phyloP scores from a whole-genome alignment of 768 basidiomycete genomes.

The Collybia sp. region DNA sequence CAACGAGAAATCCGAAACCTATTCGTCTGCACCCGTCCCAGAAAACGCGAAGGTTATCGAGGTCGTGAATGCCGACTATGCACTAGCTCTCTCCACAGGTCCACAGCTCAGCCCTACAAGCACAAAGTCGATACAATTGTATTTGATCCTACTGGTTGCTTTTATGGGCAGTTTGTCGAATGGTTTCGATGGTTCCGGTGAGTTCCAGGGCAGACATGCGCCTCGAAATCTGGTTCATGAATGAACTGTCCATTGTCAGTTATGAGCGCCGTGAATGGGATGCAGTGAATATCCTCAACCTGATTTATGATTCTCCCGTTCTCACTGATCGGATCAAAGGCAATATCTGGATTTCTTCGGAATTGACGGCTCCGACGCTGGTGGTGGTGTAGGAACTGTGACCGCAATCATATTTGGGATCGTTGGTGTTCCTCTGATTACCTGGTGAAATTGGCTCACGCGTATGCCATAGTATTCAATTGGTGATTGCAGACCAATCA shows the following conservation, averaged over 20 bases:
- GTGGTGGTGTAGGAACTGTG: slow-evolving; percentile 37
- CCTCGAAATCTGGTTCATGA: background rate
- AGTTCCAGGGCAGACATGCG: slow-evolving; percentile 8
- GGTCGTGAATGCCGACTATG: slow-evolving; percentile 34
- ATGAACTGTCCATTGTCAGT: slow-evolving; percentile 17
- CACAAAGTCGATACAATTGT: slow-evolving; percentile 34
- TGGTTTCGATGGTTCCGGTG: slow-evolving; percentile 43
- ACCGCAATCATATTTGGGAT: slow-evolving; percentile 43
- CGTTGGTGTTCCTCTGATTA: slow-evolving; percentile 16
- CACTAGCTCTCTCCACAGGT: slow-evolving; percentile 37
- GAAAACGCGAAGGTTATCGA: slow-evolving; percentile 19
- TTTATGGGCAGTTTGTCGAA: slow-evolving; percentile 44
- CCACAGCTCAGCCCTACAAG: slow-evolving; percentile 36
- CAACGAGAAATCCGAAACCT: slow-evolving; percentile 6
- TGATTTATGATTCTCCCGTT: background rate
- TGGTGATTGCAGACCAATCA: slow-evolving; percentile 14
- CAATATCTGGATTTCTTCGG: slow-evolving; percentile 37
- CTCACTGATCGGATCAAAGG: slow-evolving; percentile 11
- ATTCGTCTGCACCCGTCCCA: background rate
- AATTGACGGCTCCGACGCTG: slow-evolving; percentile 31
- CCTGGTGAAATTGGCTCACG: background rate
- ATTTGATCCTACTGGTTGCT: slow-evolving; percentile 33
- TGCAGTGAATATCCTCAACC: slow-evolving; percentile 27
- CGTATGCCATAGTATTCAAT: slow-evolving; percentile 31
- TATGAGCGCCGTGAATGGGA: slow-evolving; percentile 43